Base-by-base conservation (phyloP, 2,329 filamentous ascomycete species). In the Cladosporium oxysporum region DNA sequence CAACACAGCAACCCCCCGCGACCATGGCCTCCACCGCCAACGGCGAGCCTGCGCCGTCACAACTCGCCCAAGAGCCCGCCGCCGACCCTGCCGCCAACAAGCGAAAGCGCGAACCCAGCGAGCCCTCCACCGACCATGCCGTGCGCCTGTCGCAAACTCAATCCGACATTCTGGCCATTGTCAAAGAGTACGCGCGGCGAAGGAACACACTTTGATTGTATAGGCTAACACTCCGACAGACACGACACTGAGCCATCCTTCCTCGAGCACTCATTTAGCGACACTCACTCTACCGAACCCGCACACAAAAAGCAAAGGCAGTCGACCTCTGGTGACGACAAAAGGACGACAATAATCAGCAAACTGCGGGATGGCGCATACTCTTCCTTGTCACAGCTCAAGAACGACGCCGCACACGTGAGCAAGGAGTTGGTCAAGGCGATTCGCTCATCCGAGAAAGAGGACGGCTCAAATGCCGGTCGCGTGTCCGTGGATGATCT, bases 221-320 rank as follows among this genome's bases (percentile, higher is more conserved):
- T 12, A 7, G 58, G 60, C 67, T 73, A 35, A 74, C 55, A 18
- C 14, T n/a, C 10, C 31, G 58, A 12, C 58, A 75, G 74, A 44
- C 58, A 74, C 66, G 82, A 84, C 71, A 80, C 79, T 2, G 72
- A 75, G 12, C 81, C 82, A 21, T 83, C 82, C 21, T 79, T 83
- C 67, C 76, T 84, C 57, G 68, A 79, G 33, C 75, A 78, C 63
- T 68, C 77, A 21, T 69, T 82, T 74, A 69, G 70, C 73, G 64
- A 68, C 71, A 62, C 58, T 62, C 57, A 62, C 6, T 76, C 78
- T 31, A 74, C 76, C 35, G 80, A 81, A 67, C 79, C 80, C 53
- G 76, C 79, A 28, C 70, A 76, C 31, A 84, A 84, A 72, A 82
- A 82, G 68, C 73, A 79, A 35, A 82, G 80, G 69, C 69, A 81